Base-by-base conservation (phyloP, 495 filamentous ascomycete genomes). In the Penicillium antarcticum region DNA sequence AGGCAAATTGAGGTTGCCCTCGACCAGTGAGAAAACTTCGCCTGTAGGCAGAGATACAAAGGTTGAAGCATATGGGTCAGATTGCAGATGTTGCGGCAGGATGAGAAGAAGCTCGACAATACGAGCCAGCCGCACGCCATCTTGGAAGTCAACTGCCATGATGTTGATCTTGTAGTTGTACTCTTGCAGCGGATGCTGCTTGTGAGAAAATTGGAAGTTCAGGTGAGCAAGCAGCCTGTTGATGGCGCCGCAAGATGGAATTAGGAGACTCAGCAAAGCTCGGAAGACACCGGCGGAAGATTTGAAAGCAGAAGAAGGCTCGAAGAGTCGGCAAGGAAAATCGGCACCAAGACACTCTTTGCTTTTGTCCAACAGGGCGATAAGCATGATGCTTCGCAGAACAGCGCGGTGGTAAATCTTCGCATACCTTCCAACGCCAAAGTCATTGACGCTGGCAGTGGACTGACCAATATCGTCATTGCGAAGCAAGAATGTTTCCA, bases 81-180 rank as follows among this genome's bases (percentile, higher is more conserved):
- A 13, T 32, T 18, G 55, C n/a, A 48, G 37, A 33, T 13, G 64
- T 57, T 11, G 45, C 5, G 70, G 56, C 0, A 72, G 67, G 53
- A 77, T 80, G 18, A 84, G 66, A 1, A 87, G 68, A 1, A 85
- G 47, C 55, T 88, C 85, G 14, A 84, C 82, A 3, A 87, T 66
- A 37, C 80, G 69, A 4, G 80, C 76, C 39, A 88, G 62, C 49
- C 79, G 69, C 13, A 88, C 69, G 3, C 85, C 85, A 62, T 88
- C 81, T 44, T 84, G 74, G 24, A 88, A 65, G 60, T 88, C 85
- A 3, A 82, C 73, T 1, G 85, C 85, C 18, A 88, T 68, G 57
- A 87, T 87, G 7, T 67, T 60, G 29, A 87, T 78, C 12, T 57
- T 61, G 52, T 82, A 87, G 2, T 73, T 67, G 55, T 79, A 83